A percentile compares a stretch with the other conserved stretches of the same genome.
Conservation (phyloP, 805 yeast genomes). For the Maudiozyma serrabonitensis region DNA sequence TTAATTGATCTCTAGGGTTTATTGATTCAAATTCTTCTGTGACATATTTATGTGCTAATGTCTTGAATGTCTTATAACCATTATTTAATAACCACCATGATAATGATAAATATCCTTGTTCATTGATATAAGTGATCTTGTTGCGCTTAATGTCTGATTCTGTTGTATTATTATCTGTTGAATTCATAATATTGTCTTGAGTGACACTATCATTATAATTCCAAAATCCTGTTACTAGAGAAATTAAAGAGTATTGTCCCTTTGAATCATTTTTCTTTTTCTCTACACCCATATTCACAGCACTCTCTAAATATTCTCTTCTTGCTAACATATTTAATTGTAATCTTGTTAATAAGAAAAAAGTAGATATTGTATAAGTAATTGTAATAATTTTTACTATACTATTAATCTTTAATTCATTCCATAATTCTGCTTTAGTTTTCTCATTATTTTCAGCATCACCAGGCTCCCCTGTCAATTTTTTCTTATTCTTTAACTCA, state of each 20-base stretch:
- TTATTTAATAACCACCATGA: slow-evolving; percentile 91
- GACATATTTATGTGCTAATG: slow-evolving; percentile 47
- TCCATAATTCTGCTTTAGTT: slow-evolving; percentile 70
- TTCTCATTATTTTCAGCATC: slow-evolving; percentile 12
- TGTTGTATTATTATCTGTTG: not conserved
- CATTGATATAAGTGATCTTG: slow-evolving; percentile 38
- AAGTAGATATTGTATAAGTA: slow-evolving; percentile 55
- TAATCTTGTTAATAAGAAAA: slow-evolving; percentile 70
- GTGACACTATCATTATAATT: not conserved
- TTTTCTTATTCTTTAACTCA: slow-evolving; percentile 14
- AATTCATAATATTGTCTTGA: not conserved
- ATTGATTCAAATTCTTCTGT: slow-evolving; percentile 49
- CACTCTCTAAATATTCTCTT: slow-evolving; percentile 59
- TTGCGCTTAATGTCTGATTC: not conserved
- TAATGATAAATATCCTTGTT: slow-evolving; percentile 74
- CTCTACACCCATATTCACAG: slow-evolving; percentile 50
- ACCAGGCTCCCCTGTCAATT: not conserved
- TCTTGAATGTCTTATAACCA: slow-evolving; percentile 61
- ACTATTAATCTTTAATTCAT: slow-evolving; percentile 64
- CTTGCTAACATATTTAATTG: slow-evolving; percentile 86
- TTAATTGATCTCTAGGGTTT: slow-evolving; percentile 64
- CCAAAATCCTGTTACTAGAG: slow-evolving; percentile 5
- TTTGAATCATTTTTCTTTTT: slow-evolving; percentile 30
- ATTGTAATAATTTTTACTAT: slow-evolving; percentile 64
- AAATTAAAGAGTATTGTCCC: not conserved